A percentile compares a stretch with the other conserved stretches of the same genome.
Evolutionary conservation across 192 early-diverging fungal species (phyloP).

Genomic region (Backusella psychrophila): DNA sequence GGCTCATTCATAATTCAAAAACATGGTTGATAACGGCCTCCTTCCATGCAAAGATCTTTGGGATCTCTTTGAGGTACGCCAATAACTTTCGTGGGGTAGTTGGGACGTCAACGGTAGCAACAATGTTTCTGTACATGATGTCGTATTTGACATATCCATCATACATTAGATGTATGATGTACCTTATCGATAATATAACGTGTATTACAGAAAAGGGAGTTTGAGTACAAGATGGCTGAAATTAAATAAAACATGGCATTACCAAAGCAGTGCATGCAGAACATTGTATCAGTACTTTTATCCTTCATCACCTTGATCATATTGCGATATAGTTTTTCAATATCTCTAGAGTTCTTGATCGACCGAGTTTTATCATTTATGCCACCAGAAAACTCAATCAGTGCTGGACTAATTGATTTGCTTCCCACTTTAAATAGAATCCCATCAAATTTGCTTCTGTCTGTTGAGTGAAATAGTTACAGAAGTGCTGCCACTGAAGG

Average conservation of each 20-base stretch:
- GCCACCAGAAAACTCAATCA: too few species aligned
- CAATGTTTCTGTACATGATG: neutral
- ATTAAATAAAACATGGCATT: neutral
- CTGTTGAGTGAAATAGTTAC: too few species aligned
- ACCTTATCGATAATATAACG: too few species aligned
- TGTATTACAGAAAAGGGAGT: neutral
- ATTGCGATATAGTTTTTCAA: neutral
- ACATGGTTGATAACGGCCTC: neutral
- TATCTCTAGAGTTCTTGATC: too few species aligned
- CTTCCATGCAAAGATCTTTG: constrained; percentile 4
- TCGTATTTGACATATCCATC: too few species aligned
- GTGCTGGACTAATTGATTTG: too few species aligned
- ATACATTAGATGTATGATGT: too few species aligned
- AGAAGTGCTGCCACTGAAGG: too few species aligned
- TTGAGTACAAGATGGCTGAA: neutral
- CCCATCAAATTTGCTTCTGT: too few species aligned
- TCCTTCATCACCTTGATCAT: neutral
- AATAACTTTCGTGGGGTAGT: neutral
- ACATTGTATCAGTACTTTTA: neutral
- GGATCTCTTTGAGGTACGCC: constrained; percentile 1
- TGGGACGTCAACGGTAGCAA: neutral
- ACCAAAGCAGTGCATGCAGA: neutral
- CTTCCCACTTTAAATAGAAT: too few species aligned
- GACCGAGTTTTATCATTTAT: too few species aligned
- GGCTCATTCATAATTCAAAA: too few species aligned